A percentile compares a stretch with the other conserved stretches of the same genome.
Conservation (phyloP, 1,284 basidiomycete genomes). For the Puccinia horiana region DNA sequence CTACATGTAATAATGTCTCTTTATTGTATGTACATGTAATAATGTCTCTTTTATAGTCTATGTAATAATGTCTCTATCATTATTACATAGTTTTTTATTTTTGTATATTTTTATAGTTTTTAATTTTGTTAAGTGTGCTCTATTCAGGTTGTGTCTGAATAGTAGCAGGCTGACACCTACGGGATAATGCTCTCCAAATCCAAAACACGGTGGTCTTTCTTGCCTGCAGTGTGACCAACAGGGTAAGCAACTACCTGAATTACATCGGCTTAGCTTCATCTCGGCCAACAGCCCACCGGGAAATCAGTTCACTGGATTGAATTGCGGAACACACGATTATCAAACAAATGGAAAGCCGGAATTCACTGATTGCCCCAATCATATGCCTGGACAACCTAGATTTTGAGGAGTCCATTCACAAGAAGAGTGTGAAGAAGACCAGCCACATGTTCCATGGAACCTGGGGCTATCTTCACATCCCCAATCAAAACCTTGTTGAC, state of each 20-base stretch:
- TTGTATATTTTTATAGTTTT: too few relatives aligned
- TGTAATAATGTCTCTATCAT: too few relatives aligned
- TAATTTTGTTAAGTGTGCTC: too few relatives aligned
- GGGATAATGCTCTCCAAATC: not conserved
- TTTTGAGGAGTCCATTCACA: conserved; percentile 5
- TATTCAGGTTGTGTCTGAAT: too few relatives aligned
- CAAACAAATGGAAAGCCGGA: too few relatives aligned
- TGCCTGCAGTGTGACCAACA: not conserved
- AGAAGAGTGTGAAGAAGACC: not conserved
- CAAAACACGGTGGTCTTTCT: not conserved
- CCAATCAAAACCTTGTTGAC: not conserved
- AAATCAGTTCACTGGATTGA: not conserved
- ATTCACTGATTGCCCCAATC: not conserved
- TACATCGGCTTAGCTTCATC: too few relatives aligned
- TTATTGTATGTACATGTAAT: too few relatives aligned
- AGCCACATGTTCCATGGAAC: conserved; percentile 4
- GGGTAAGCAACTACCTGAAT: not conserved
- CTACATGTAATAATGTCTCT: too few relatives aligned
- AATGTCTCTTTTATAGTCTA: too few relatives aligned
- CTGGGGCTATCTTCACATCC: conserved; percentile 7
- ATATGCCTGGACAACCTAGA: conserved; percentile 23
- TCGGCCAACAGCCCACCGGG: not conserved
- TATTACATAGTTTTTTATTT: too few relatives aligned
- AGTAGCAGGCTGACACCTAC: too few relatives aligned
- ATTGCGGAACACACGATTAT: not conserved